A percentile compares a stretch with the other conserved stretches of the same genome.
Conservation (phyloP, 352 stramenopile genomes). For the Phytophthora gonapodyides region DNA sequence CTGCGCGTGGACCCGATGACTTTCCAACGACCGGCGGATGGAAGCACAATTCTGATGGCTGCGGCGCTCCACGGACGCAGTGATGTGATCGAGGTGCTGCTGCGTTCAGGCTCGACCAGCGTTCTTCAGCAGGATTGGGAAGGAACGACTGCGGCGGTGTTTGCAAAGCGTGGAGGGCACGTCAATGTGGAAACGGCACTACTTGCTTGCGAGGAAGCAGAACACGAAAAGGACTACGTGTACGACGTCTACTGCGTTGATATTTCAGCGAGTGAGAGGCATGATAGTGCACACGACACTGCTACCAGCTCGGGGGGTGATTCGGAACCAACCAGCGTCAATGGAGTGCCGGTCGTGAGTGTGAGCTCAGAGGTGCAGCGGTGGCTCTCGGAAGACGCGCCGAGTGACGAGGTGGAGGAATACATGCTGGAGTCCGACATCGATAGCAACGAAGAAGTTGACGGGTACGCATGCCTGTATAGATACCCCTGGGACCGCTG, state of each 20-base stretch:
- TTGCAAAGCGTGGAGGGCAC: conserved; percentile 64
- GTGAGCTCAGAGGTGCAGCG: conserved; percentile 81
- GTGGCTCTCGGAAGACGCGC: conserved; percentile 71
- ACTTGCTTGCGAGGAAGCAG: conserved; percentile 71
- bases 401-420: conserved; percentile 64
- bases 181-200: conserved; percentile 64
- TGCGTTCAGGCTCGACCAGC: conserved; percentile 50
- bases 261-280: conserved; percentile 47
- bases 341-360: conserved; percentile 54
- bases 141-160: conserved; percentile 54
- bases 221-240: conserved; percentile 82
- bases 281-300: conserved; percentile 19
- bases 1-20: conserved; percentile 42
- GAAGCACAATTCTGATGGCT: conserved; percentile 78
- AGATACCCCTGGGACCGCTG: conserved; percentile 39
- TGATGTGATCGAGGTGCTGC: conserved; percentile 78
- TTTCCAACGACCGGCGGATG: conserved; percentile 80
- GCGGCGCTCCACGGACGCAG: conserved; percentile 71
- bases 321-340: conserved; percentile 27
- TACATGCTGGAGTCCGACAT: conserved; percentile 82
- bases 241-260: conserved; percentile 90
- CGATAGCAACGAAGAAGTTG: conserved; percentile 70
- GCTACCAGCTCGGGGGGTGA: conserved; percentile 17
- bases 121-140: conserved; percentile 72
- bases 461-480: conserved; percentile 56